These are phyloP conservation scores for Lodderomyces parapsilosis DNA, from an alignment of 1,139 yeast species.

Conservation along the genomic window DNA sequence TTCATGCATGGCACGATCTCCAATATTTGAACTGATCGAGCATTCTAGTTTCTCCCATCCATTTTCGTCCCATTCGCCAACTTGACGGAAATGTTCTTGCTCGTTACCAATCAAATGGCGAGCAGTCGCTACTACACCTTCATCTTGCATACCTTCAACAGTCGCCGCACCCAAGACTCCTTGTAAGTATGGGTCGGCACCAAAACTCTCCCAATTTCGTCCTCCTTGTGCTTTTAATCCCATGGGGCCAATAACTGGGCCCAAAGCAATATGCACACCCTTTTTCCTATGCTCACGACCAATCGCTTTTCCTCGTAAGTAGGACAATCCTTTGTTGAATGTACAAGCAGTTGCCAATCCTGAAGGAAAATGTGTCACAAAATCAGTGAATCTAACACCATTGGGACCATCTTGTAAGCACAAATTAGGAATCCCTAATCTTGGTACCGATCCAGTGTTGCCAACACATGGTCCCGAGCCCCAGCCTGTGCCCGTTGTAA, in stretches of 20 bases:
- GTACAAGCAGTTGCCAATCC: conserved; percentile 61
- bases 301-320: conserved; percentile 54
- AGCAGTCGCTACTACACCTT: conserved; percentile 55
- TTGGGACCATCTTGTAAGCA: conserved; percentile 68
- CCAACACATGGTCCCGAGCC: conserved; percentile 65
- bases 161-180: conserved; percentile 57
- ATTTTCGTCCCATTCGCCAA: conserved; percentile 51
- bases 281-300: conserved; percentile 56
- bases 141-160: conserved; percentile 57
- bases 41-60: conserved; percentile 42
- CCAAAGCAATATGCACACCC: conserved; percentile 61
- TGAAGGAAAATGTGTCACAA: conserved; percentile 56
- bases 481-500: conserved; percentile 70
- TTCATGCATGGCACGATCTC: conserved; percentile 65
- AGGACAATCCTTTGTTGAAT: conserved; percentile 53
- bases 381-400: conserved; percentile 60
- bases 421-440: conserved; percentile 55
- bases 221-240: conserved; percentile 66
- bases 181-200: conserved; percentile 61
- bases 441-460: conserved; percentile 58
- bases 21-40: conserved; percentile 52
- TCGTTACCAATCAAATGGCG: conserved; percentile 61
- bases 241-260: conserved; percentile 65
- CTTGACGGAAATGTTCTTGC: conserved; percentile 65
- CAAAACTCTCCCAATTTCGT: conserved; percentile 67